Conservation (phyloP, 192 early-diverging fungal genomes). For the Umbelopsis sp. region DNA sequence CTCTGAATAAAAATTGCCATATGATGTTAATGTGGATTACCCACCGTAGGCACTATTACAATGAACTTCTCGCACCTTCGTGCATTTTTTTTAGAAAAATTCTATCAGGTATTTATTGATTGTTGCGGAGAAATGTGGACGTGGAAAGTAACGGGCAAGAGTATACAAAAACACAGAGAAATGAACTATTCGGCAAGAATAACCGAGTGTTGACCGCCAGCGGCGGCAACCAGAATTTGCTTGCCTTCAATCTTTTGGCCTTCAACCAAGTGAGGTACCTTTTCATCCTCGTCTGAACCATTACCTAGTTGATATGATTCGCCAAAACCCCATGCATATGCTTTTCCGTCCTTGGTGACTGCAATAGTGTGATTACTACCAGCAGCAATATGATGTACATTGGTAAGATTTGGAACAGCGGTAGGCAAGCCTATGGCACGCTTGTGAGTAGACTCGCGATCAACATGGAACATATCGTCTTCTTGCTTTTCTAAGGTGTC, state of each 20-base stretch:
- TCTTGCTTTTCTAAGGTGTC: conserved; percentile 22
- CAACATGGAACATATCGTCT: conserved; percentile 8
- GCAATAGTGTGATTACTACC: conserved; percentile 62
- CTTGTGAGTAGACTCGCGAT: conserved; percentile 39
- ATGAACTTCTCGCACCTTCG: no score
- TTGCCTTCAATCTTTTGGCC: conserved; percentile 74
- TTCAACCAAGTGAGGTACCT: conserved; percentile 57
- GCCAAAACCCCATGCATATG: conserved; percentile 91
- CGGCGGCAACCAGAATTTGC: conserved; percentile 59
- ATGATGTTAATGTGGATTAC: not conserved
- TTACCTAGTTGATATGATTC: conserved; percentile 85
- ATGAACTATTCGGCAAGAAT: conserved; percentile 41
- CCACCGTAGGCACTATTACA: not conserved
- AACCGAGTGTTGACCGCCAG: conserved; percentile 83
- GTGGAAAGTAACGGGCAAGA: not conserved
- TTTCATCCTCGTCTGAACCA: conserved; percentile 73
- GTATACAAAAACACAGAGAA: not conserved
- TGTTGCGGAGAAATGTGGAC: not conserved
- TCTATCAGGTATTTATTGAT: conserved; percentile 16
- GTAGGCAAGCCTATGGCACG: conserved; percentile 63
- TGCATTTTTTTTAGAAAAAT: not conserved
- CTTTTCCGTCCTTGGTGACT: conserved; percentile 54
- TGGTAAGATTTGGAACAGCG: conserved; percentile 43
- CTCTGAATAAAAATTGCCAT: not conserved
- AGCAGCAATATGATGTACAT: conserved; percentile 51